phyloP scores from a whole-genome alignment of 2,329 filamentous ascomycete species.

The Penicillium thymicola region DNA sequence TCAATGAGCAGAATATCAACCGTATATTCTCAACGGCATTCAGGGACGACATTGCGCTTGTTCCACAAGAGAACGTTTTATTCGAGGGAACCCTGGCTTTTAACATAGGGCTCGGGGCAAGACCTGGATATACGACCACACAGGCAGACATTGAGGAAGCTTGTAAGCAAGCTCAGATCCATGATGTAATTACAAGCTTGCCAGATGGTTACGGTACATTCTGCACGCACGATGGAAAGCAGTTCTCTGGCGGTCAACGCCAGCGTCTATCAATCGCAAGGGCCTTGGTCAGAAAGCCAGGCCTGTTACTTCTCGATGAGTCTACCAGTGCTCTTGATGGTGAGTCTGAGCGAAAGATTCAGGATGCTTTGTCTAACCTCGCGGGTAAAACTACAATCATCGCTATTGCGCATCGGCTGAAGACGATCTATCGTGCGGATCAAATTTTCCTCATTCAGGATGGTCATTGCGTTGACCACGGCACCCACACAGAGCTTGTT shows the following conservation, averaged over 20 bases:
- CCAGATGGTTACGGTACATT: conserved; percentile 64
- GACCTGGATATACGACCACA: conserved; percentile 54
- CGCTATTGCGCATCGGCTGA: conserved; percentile 41
- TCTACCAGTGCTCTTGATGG: conserved; percentile 58
- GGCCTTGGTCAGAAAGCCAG: conserved; percentile 53
- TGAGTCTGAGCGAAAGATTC: conserved; percentile 49
- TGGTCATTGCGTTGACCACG: conserved; percentile 48
- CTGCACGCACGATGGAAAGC: conserved; percentile 54
- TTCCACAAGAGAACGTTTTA: conserved; percentile 47
- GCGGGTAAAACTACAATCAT: conserved; percentile 35
- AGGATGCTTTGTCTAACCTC: conserved; percentile 36
- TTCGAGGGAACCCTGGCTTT: conserved; percentile 49
- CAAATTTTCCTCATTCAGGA: conserved; percentile 68
- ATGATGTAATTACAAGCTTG: conserved; percentile 62
- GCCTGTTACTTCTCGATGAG: conserved; percentile 57
- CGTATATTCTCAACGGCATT: conserved; percentile 12
- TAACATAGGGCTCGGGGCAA: conserved; percentile 44
- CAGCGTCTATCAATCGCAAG: conserved; percentile 58
- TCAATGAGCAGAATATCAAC: no score
- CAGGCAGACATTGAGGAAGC: conserved; percentile 63
- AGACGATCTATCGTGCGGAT: conserved; percentile 58
- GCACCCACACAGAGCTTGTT: conserved; percentile 49
- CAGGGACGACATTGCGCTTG: conserved; percentile 45
- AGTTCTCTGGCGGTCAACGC: conserved; percentile 56
- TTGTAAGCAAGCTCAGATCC: conserved; percentile 65